Evolutionary conservation across 164 flowering plant species (phyloP), one percentile per base, ranked within the genome.

Genomic region (Nelumbo lutea): DNA sequence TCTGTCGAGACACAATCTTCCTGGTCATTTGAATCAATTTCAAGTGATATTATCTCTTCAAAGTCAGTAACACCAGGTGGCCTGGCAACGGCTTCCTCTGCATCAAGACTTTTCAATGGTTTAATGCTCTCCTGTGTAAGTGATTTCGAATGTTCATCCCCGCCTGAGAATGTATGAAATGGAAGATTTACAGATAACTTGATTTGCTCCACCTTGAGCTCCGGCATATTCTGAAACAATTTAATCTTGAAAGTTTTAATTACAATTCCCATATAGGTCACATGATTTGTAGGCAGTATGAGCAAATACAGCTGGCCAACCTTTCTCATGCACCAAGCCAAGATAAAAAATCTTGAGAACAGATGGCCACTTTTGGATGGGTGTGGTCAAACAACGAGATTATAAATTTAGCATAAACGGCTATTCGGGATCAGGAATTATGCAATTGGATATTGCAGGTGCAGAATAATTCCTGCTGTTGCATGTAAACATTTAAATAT

Each of bases 181-280:
- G 93, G 93, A 51, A 95, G 91, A 58, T 73, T 82, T 15, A 95
- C 90, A 0, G 96, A 78, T 61, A 96, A 84, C 65, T 86, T 90
- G 40, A 95, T 95, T 80, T 90, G 90, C 79, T 90, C 91, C 70
- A 95, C 76, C 80, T 86, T 90, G 15, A 64, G 64, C 63, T 72
- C 83, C 59, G 80, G 87, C 77, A 79, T 77, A 15, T 68, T 84
- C 91, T 84, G 69, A 46, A 58, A 67, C 8, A 46, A 48, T 59
- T 48, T 41, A 66, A 59, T 27, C 27, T 27, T 27, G 27, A 27
- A 27, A 27, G 0, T 27, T 27, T 27, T 27, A 27, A 27, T 27
- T 27, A 27, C 27, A 27, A 27, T 27, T 27, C 27, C 27, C 27
- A 27, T 27, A 43, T 56, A 58, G 11, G 50, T 0, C 13, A 27